Percentiles rank a stretch among this genome's conserved stretches.
These are phyloP conservation scores for Heliamphora pulchella DNA, from an alignment of 179 eudicot species.

Conservation along the genomic window DNA sequence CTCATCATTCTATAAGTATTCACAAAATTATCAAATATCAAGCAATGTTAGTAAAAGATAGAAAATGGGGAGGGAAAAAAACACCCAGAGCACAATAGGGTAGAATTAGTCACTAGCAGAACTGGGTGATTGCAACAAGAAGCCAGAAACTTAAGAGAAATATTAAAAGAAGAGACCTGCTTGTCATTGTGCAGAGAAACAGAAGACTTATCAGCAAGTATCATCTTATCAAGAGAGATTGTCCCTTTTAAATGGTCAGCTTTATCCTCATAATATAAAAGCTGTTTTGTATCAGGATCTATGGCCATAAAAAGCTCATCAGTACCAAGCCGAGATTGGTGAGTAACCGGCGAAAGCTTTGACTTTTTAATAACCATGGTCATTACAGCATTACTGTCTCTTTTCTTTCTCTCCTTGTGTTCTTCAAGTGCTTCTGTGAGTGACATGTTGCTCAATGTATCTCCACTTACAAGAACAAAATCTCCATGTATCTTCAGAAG, in stretches of 20 bases:
- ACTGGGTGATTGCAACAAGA: not conserved
- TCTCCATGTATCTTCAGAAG: slow-evolving; percentile 73
- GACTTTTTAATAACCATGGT: slow-evolving; percentile 83
- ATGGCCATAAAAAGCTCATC: slow-evolving; percentile 88
- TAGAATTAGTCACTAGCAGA: slow-evolving; percentile 7
- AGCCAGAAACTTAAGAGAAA: not conserved
- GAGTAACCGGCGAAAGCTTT: slow-evolving; percentile 66
- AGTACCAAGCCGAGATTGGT: slow-evolving; percentile 85
- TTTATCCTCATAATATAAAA: slow-evolving; percentile 76
- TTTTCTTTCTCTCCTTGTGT: slow-evolving; percentile 84
- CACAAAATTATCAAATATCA: not conserved
- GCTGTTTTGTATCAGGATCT: slow-evolving; percentile 79
- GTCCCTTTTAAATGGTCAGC: slow-evolving; percentile 48
- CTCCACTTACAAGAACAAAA: slow-evolving; percentile 81
- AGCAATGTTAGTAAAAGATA: not conserved
- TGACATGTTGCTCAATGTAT: slow-evolving; percentile 89
- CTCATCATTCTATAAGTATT: not conserved
- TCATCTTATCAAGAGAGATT: slow-evolving; percentile 64
- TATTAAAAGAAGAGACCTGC: slow-evolving; percentile 44
- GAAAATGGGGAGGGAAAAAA: not conserved
- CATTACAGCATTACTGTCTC: slow-evolving; percentile 86
- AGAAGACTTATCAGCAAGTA: slow-evolving; percentile 59
- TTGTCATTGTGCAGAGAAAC: slow-evolving; percentile 73
- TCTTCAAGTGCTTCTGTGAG: slow-evolving; percentile 72
- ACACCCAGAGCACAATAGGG: not conserved